Percentiles rank a stretch among this genome's conserved stretches.
phyloP scores from a whole-genome alignment of 306 rosid genomes.

The Castanea mollissima region DNA sequence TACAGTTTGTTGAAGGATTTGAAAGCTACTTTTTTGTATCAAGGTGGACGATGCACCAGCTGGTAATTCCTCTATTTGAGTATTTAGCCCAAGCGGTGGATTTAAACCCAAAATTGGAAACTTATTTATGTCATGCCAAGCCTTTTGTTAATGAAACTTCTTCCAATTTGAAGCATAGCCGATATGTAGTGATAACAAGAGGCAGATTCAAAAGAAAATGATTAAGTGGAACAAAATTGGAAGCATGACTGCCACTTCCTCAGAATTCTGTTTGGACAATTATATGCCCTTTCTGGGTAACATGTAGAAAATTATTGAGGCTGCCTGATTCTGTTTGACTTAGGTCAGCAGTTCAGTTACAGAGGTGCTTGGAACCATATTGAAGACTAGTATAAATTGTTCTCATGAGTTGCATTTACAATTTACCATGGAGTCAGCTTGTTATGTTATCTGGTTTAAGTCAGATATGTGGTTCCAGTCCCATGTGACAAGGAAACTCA shows the following conservation, averaged over 20 bases:
- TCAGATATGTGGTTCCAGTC: neutral
- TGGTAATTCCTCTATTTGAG: slow-evolving; percentile 54
- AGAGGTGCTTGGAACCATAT: neutral
- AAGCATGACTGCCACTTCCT: slow-evolving; percentile 4
- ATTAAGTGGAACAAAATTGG: neutral
- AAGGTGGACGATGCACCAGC: slow-evolving; percentile 97
- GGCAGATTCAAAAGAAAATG: neutral
- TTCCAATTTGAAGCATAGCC: neutral
- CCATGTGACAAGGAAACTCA: neutral
- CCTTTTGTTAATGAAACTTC: slow-evolving; percentile 15
- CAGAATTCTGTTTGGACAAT: neutral
- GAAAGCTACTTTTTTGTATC: slow-evolving; percentile 77
- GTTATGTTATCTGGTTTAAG: neutral
- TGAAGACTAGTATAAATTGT: neutral
- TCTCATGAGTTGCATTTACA: neutral
- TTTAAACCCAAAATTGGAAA: slow-evolving; percentile 18
- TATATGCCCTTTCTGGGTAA: neutral
- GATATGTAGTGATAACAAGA: neutral
- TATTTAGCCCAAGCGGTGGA: slow-evolving; percentile 12
- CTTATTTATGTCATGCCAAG: neutral
- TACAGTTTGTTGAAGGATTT: slow-evolving; percentile 86
- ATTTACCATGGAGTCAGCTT: neutral
- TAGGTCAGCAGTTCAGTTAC: neutral
- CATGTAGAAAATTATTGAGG: neutral
- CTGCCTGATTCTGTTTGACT: neutral